These are phyloP conservation scores for Chlamydomonas asymmetrica DNA, from an alignment of 139 green algal genomes.

Conservation along the genomic window DNA sequence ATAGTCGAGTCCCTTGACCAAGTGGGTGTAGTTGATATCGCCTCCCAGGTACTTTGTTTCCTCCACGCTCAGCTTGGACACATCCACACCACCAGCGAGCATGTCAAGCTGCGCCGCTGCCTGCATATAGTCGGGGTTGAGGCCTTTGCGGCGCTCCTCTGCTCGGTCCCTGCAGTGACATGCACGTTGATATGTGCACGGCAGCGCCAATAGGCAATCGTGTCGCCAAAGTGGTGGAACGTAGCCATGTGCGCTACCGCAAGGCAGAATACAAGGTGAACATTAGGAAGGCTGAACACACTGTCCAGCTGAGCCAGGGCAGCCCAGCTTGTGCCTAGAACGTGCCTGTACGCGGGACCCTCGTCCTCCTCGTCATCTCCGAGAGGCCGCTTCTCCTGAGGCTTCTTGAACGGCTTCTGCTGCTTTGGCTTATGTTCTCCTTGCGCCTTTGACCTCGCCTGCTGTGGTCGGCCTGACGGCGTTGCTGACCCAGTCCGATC, in stretches of 20 bases:
- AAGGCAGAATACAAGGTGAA: not conserved
- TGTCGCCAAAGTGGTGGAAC: not conserved
- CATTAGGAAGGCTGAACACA: constrained; percentile 8
- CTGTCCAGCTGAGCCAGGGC: constrained; percentile 17
- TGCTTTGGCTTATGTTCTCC: constrained; percentile 23
- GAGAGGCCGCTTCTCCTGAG: constrained; percentile 28
- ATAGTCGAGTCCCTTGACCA: constrained; percentile 95
- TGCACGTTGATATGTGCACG: not conserved
- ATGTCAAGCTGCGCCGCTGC: constrained; percentile 37
- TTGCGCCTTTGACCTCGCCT: constrained; percentile 3
- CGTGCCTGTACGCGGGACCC: constrained; percentile 61
- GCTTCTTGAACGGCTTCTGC: constrained; percentile 41
- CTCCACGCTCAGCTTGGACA: constrained; percentile 63
- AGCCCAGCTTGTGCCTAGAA: not conserved
- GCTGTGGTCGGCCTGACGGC: not conserved
- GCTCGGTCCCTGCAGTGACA: constrained; percentile 63
- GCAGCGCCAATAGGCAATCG: not conserved
- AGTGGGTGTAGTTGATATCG: constrained; percentile 91
- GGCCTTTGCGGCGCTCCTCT: constrained; percentile 71
- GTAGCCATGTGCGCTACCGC: not conserved
- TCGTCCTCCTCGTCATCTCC: constrained; percentile 56
- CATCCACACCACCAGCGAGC: constrained; percentile 27
- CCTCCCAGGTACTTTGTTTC: constrained; percentile 89
- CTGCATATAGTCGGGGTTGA: constrained; percentile 60
- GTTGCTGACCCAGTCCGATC: constrained; percentile 12